Conservation (phyloP, 495 filamentous ascomycete species). For the Trypethelium eluteriae region DNA sequence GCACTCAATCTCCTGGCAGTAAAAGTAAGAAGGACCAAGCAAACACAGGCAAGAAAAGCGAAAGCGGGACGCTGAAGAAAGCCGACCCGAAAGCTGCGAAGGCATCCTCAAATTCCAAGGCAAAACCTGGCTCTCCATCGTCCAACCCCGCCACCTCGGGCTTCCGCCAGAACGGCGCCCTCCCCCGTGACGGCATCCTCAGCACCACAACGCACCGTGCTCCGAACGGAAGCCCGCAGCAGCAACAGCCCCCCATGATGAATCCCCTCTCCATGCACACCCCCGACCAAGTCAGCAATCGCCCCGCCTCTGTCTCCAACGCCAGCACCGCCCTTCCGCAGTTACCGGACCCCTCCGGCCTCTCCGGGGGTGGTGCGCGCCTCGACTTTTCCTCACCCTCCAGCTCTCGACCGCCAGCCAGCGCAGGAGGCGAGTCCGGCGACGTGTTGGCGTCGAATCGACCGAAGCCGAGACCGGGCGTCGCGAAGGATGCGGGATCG, state of each 20-base stretch:
- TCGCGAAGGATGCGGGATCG: neutral
- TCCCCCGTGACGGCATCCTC: neutral
- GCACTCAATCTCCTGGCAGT: constrained; percentile 4
- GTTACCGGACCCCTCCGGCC: neutral
- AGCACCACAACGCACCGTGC: constrained; percentile 2
- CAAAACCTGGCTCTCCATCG: constrained; percentile 1
- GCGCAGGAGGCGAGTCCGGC: constrained; percentile 7
- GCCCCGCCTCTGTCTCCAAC: constrained; percentile 6
- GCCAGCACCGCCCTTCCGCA: neutral
- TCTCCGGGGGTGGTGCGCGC: neutral
- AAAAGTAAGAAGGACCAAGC: constrained; percentile 14
- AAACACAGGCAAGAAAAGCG: constrained; percentile 15
- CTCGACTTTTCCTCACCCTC: neutral
- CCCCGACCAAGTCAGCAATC: neutral
- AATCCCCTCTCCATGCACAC: constrained; percentile 7
- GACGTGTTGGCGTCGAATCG: neutral
- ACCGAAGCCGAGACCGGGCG: neutral
- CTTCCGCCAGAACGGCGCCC: neutral
- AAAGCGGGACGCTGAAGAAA: neutral
- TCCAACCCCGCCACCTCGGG: constrained; percentile 21
- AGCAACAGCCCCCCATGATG: neutral
- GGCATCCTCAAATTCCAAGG: too few species aligned
- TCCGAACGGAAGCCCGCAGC: neutral
- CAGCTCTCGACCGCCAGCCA: constrained; percentile 3
- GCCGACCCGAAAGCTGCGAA: neutral